phyloP scores from a whole-genome alignment of 208 protist genomes.

The Polymyxa betae region DNA sequence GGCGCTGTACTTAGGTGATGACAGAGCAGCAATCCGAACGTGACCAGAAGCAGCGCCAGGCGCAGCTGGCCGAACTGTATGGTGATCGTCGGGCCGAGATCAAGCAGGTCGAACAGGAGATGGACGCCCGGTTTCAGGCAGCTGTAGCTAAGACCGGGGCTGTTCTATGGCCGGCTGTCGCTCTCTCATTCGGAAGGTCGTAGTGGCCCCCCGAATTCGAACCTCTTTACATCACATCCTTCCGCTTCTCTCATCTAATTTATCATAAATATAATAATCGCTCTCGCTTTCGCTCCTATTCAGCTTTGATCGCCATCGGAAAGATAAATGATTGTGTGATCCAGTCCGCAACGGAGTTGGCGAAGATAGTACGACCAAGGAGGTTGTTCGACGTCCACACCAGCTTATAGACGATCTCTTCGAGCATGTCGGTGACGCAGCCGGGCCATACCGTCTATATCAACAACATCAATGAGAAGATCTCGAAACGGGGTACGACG shows the following conservation, averaged over 20 bases:
- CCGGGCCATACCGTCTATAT: conserved; percentile 80
- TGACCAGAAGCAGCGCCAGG: background rate
- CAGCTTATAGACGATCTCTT: background rate
- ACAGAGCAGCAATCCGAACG: background rate
- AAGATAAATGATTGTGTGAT: too few relatives aligned
- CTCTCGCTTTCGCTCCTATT: too few relatives aligned
- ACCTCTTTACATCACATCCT: too few relatives aligned
- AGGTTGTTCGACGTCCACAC: background rate
- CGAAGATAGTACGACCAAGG: background rate
- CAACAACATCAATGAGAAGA: conserved; percentile 83
- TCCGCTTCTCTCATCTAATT: too few relatives aligned
- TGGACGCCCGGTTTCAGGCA: background rate
- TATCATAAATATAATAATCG: too few relatives aligned
- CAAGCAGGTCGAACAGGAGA: background rate
- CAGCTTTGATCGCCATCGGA: too few relatives aligned
- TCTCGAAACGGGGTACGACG: conserved; percentile 73
- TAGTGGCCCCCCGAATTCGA: too few relatives aligned
- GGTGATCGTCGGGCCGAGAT: background rate
- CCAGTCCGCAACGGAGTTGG: background rate
- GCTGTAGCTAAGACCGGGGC: background rate
- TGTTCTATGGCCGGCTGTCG: background rate
- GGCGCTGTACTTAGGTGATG: background rate
- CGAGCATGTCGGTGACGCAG: conserved; percentile 42
- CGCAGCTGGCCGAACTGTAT: background rate
- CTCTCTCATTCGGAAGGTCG: background rate